Conservation (phyloP, 139 green algal species). For the Coccomyxa sp. region DNA sequence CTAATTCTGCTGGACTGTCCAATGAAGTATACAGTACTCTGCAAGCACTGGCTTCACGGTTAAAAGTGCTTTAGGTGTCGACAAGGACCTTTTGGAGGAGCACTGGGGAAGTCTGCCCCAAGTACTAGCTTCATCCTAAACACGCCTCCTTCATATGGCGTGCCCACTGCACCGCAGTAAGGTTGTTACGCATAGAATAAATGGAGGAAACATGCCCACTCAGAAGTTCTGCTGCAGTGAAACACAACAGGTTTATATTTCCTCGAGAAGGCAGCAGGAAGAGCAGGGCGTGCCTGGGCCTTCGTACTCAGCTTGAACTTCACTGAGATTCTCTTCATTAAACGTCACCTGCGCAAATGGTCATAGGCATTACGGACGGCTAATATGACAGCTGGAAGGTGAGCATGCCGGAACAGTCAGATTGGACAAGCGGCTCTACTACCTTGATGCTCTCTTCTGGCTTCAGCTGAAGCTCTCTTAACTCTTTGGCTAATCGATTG, state of each 20-base stretch:
- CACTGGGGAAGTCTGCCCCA: slow-evolving; percentile 54
- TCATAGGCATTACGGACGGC: no score
- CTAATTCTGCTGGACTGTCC: not conserved
- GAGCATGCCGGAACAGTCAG: no score
- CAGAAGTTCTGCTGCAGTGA: not conserved
- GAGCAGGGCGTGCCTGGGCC: slow-evolving; percentile 56
- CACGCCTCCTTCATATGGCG: slow-evolving; percentile 83
- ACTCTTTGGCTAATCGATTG: slow-evolving; percentile 47
- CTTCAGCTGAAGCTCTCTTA: slow-evolving; percentile 63
- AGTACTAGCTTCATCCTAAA: slow-evolving; percentile 83
- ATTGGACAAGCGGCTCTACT: not conserved
- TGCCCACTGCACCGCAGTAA: slow-evolving; percentile 54
- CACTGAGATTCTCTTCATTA: slow-evolving; percentile 82
- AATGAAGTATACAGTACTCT: not conserved
- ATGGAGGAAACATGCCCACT: not conserved
- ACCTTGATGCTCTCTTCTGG: slow-evolving; percentile 69
- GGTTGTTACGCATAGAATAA: not conserved
- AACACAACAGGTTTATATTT: not conserved
- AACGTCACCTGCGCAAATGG: slow-evolving; percentile 54
- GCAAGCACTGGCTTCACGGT: not conserved
- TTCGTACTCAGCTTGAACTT: slow-evolving; percentile 82
- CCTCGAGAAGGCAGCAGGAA: not conserved
- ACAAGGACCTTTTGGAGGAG: slow-evolving; percentile 55
- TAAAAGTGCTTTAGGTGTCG: not conserved
- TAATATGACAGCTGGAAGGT: no score